phyloP scores from a whole-genome alignment of 768 basidiomycete species.

The Rhodosporidiobolus odoratus region DNA sequence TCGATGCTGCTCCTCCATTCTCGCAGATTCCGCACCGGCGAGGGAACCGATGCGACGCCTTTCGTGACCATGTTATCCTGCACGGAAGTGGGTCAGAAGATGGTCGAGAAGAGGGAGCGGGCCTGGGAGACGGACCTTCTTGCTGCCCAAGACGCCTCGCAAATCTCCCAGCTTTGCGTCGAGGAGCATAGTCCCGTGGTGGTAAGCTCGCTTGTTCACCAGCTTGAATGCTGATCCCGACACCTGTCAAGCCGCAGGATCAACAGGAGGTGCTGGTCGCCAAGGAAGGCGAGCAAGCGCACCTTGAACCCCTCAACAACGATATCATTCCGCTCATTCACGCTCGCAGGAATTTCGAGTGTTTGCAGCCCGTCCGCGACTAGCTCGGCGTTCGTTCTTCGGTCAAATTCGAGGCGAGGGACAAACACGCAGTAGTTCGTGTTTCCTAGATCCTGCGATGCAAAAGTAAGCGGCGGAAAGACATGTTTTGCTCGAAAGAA shows the following conservation, averaged over 20 bases:
- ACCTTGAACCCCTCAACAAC: constrained; percentile 84
- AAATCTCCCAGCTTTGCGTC: constrained; percentile 68
- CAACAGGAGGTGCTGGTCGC: constrained; percentile 28
- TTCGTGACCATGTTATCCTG: constrained; percentile 76
- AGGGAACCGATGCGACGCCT: constrained; percentile 84
- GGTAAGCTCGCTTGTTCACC: constrained; percentile 80
- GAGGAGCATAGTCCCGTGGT: constrained; percentile 98
- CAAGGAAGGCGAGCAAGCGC: constrained; percentile 49
- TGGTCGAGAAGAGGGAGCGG: background rate
- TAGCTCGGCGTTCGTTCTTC: constrained; percentile 69
- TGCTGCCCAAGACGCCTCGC: constrained; percentile 62
- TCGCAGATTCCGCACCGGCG: constrained; percentile 79
- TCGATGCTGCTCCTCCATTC: constrained; percentile 54
- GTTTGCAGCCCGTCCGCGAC: constrained; percentile 68
- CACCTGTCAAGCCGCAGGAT: constrained; percentile 55
- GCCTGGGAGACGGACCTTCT: constrained; percentile 56
- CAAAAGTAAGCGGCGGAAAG: background rate
- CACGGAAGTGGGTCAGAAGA: background rate
- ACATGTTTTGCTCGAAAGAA: background rate
- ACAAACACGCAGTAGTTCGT: constrained; percentile 94
- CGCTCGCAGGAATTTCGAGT: constrained; percentile 63
- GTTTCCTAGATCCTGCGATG: constrained; percentile 80
- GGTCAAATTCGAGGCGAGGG: constrained; percentile 71
- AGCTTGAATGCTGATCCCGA: constrained; percentile 99
- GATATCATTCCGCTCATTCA: constrained; percentile 89